Evolutionary conservation across 23 red algal genomes (phyloP).

Genomic region (Gracilaria vermiculophylla): DNA sequence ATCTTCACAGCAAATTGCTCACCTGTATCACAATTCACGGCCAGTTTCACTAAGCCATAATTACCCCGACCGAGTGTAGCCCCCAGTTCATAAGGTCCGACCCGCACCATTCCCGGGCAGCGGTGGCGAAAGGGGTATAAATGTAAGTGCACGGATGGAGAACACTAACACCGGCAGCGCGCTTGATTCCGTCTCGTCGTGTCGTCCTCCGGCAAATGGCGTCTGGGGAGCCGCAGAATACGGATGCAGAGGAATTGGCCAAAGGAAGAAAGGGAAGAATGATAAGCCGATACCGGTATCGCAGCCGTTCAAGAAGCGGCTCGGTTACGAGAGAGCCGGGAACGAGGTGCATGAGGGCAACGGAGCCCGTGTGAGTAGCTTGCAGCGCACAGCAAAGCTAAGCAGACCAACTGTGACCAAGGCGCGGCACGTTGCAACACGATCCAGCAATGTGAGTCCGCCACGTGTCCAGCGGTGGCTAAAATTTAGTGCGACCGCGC

Average conservation of each 20-base stretch:
- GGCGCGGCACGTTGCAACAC: background rate
- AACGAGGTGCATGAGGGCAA: background rate
- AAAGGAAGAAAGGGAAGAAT: no score
- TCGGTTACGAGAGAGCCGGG: background rate
- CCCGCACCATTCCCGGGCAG: constrained; percentile 58
- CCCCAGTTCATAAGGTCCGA: constrained; percentile 77
- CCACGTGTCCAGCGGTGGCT: background rate
- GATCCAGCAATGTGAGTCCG: constrained; percentile 17
- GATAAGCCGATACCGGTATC: background rate
- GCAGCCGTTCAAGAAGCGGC: background rate
- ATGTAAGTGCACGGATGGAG: no score
- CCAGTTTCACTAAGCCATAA: constrained; percentile 84
- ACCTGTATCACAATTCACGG: constrained; percentile 81
- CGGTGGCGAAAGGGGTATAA: background rate
- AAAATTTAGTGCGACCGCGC: background rate
- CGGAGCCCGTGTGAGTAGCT: no score
- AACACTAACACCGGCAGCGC: no score
- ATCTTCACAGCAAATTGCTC: constrained; percentile 92
- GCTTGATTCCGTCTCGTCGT: no score
- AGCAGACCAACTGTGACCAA: background rate
- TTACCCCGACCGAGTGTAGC: constrained; percentile 80
- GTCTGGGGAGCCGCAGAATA: no score
- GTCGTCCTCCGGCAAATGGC: no score
- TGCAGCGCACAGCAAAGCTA: background rate
- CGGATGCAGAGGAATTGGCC: background rate